These are phyloP conservation scores for Saururus chinensis DNA, from an alignment of 164 flowering plant genomes.

Conservation along the genomic window DNA sequence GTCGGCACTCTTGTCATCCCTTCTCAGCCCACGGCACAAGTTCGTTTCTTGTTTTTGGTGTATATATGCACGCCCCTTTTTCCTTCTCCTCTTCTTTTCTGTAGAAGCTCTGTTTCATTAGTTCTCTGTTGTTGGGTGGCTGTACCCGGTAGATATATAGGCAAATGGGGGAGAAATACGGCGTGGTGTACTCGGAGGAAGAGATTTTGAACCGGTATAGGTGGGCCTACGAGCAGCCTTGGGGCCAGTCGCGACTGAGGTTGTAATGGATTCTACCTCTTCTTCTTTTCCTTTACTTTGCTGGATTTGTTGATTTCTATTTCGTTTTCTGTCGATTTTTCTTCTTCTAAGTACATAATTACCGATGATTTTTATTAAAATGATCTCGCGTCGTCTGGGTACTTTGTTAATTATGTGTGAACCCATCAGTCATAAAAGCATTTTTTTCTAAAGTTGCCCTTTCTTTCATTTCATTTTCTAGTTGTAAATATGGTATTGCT, in stretches of 20 bases:
- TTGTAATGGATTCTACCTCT: neutral
- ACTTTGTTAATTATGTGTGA: no score
- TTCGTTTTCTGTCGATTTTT: neutral
- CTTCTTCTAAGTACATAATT: neutral
- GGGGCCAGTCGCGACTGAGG: slow-evolving; percentile 94
- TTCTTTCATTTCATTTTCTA: no score
- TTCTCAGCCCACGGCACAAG: slow-evolving; percentile 95
- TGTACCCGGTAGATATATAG: slow-evolving; percentile 50
- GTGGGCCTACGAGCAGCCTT: slow-evolving; percentile 89
- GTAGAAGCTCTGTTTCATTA: neutral
- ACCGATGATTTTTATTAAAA: neutral
- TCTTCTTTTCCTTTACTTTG: neutral
- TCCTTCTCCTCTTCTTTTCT: neutral
- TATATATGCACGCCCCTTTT: no score
- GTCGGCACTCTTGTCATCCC: slow-evolving; percentile 91
- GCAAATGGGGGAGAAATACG: slow-evolving; percentile 88
- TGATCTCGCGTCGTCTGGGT: neutral
- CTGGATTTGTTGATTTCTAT: neutral
- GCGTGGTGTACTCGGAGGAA: slow-evolving; percentile 68
- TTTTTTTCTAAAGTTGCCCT: no score
- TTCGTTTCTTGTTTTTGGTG: slow-evolving; percentile 11
- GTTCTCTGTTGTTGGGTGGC: neutral
- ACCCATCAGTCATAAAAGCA: no score
- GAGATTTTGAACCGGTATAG: slow-evolving; percentile 81
- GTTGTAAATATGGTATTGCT: no score